These are phyloP conservation scores for Pleurotus salmoneostramineus DNA, from an alignment of 768 basidiomycete species.

Conservation along the genomic window DNA sequence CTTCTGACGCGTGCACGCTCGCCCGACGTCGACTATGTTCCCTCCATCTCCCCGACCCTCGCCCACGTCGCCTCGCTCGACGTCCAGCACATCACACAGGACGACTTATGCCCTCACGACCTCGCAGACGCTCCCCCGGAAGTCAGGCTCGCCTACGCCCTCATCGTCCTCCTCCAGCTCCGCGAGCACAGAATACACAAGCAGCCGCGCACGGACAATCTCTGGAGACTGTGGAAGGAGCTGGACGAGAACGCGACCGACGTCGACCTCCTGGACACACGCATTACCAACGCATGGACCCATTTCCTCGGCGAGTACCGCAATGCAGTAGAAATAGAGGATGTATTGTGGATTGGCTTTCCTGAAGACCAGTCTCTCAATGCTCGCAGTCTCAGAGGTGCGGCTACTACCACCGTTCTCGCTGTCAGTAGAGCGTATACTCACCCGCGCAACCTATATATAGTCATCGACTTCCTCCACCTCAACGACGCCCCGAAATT, in stretches of 20 bases:
- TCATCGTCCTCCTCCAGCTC: slow-evolving; percentile 30
- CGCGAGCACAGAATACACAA: slow-evolving; percentile 19
- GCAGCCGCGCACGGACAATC: slow-evolving; percentile 22
- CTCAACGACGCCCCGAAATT: slow-evolving; percentile 25
- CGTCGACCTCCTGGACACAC: slow-evolving; percentile 27
- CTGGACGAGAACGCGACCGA: slow-evolving; percentile 15
- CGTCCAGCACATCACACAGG: slow-evolving; percentile 15
- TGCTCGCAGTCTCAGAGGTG: not conserved
- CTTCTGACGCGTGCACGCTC: slow-evolving; percentile 7
- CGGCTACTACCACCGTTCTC: not conserved
- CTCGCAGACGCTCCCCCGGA: slow-evolving; percentile 13
- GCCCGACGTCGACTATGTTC: slow-evolving; percentile 5
- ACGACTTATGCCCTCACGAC: slow-evolving; percentile 17
- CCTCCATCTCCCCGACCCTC: slow-evolving; percentile 14
- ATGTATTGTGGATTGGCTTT: slow-evolving; percentile 45
- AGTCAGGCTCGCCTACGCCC: slow-evolving; percentile 21
- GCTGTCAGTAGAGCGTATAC: not conserved
- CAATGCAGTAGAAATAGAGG: slow-evolving; percentile 36
- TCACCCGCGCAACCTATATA: slow-evolving; percentile 12
- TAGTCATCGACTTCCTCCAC: slow-evolving; percentile 41
- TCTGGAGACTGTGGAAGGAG: slow-evolving; percentile 1
- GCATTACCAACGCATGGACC: slow-evolving; percentile 32
- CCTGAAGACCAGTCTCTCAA: slow-evolving; percentile 22
- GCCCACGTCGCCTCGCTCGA: slow-evolving; percentile 16
- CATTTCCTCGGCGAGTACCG: slow-evolving; percentile 38